These are phyloP conservation scores for Coemansia sp. DNA, from an alignment of 192 early-diverging fungal species.

Conservation along the genomic window DNA sequence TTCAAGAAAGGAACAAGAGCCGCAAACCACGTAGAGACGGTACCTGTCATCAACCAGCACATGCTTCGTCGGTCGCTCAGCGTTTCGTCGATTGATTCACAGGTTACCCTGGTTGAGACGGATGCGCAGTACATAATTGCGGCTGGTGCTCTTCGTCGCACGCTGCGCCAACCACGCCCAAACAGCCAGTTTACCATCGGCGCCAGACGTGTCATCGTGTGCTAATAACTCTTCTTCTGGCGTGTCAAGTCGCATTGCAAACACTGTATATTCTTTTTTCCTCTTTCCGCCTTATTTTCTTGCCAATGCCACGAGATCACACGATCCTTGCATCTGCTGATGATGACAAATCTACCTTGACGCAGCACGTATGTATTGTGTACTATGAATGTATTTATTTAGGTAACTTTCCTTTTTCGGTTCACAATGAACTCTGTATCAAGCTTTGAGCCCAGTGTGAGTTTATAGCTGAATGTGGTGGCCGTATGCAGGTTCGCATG, in stretches of 20 bases:
- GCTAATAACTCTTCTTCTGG: conserved; percentile 6
- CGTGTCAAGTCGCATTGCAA: neutral
- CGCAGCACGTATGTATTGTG: neutral
- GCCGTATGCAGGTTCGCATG: neutral
- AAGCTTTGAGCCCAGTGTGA: neutral
- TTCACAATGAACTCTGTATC: neutral
- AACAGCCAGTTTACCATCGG: conserved; percentile 52
- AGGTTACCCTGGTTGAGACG: conserved; percentile 32
- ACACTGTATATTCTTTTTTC: neutral
- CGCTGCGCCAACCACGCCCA: conserved; percentile 5
- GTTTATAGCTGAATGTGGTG: neutral
- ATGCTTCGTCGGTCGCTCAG: conserved; percentile 8
- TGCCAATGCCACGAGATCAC: neutral
- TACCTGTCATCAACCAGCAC: neutral
- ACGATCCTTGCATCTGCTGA: neutral
- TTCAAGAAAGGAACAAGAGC: conserved; percentile 14
- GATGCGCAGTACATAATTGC: neutral
- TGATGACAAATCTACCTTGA: neutral
- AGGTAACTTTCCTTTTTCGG: neutral
- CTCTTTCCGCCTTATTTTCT: neutral
- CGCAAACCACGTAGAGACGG: neutral
- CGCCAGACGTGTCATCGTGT: conserved; percentile 28
- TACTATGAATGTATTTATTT: neutral
- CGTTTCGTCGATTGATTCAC: conserved; percentile 19
- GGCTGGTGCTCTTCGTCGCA: conserved; percentile 3